Evolutionary conservation across 441 rosid genomes (phyloP).

Genomic region (Macaranga tanarius): DNA sequence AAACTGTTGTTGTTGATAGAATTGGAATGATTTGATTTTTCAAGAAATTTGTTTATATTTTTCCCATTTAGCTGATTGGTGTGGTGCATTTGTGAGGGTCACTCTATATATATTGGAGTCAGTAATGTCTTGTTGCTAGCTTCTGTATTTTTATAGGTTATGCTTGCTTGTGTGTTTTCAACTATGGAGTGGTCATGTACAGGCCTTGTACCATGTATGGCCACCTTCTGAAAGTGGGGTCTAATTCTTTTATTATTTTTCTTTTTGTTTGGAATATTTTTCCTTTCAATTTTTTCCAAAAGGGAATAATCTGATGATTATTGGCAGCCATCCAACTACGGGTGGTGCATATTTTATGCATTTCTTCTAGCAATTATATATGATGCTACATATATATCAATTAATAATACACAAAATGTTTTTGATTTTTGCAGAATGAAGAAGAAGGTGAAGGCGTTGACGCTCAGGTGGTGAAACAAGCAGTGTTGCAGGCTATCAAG

Average conservation of each 20-base stretch:
- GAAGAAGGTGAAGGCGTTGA: constrained; percentile 38
- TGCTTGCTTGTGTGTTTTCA: constrained; percentile 5
- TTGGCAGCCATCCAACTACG: not conserved
- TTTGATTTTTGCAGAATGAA: constrained; percentile 35
- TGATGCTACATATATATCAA: not conserved
- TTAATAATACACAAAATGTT: not conserved
- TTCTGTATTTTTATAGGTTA: constrained; percentile 1
- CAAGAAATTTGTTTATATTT: too few species aligned
- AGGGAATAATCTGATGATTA: not conserved
- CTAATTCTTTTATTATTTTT: not conserved
- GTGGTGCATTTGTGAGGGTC: not conserved
- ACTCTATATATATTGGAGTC: constrained; percentile 1
- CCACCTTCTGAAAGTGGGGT: constrained; percentile 7
- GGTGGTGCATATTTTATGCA: not conserved
- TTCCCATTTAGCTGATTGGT: not conserved
- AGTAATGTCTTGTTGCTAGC: not conserved
- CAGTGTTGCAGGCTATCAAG: constrained; percentile 57
- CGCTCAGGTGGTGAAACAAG: constrained; percentile 65
- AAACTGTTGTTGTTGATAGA: too few species aligned
- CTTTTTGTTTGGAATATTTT: not conserved
- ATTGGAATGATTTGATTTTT: too few species aligned
- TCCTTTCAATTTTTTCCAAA: not conserved
- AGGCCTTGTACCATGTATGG: constrained; percentile 1
- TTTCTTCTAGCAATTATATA: not conserved
- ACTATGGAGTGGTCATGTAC: not conserved